These are phyloP conservation scores for Posidonia australis DNA, from an alignment of 106 monocot genomes.

Conservation along the genomic window DNA sequence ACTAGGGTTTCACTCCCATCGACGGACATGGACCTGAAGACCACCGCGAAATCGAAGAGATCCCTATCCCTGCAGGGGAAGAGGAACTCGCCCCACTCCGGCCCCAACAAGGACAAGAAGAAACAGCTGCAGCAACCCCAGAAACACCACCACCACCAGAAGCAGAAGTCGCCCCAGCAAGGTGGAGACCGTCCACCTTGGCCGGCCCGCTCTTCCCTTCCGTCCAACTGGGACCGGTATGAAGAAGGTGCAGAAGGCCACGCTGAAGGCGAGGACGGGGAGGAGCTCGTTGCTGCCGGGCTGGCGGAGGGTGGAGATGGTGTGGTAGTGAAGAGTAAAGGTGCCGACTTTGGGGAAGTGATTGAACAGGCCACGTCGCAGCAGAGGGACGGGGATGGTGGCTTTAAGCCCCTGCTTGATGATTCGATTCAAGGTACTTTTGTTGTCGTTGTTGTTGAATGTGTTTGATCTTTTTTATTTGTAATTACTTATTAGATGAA, in stretches of 20 bases:
- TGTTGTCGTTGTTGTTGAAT: not conserved
- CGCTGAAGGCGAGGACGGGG: conserved; percentile 11
- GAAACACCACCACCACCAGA: not conserved
- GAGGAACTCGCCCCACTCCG: not conserved
- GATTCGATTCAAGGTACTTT: conserved; percentile 14
- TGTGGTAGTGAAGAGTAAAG: conserved; percentile 59
- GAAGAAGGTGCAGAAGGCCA: not conserved
- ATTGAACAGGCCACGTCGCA: conserved; percentile 53
- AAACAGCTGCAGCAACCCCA: not conserved
- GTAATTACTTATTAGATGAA: not conserved
- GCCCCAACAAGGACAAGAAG: not conserved
- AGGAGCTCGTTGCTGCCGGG: too few species aligned
- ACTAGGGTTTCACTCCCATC: not conserved
- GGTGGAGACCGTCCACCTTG: not conserved
- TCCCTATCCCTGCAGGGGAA: not conserved
- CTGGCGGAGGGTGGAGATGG: conserved; percentile 5
- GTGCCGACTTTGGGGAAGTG: conserved; percentile 59
- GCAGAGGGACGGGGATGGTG: not conserved
- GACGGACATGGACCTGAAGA: conserved; percentile 2
- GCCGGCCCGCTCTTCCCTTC: not conserved
- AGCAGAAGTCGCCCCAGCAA: not conserved
- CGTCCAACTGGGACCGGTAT: conserved; percentile 1
- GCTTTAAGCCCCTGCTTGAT: conserved; percentile 10
- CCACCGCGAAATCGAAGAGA: conserved; percentile 4
- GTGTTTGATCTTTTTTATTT: too few species aligned